Percentiles rank a stretch among this genome's conserved stretches.
phyloP scores from a whole-genome alignment of 2,329 filamentous ascomycete species.

The Cucurbitaria berberidis region DNA sequence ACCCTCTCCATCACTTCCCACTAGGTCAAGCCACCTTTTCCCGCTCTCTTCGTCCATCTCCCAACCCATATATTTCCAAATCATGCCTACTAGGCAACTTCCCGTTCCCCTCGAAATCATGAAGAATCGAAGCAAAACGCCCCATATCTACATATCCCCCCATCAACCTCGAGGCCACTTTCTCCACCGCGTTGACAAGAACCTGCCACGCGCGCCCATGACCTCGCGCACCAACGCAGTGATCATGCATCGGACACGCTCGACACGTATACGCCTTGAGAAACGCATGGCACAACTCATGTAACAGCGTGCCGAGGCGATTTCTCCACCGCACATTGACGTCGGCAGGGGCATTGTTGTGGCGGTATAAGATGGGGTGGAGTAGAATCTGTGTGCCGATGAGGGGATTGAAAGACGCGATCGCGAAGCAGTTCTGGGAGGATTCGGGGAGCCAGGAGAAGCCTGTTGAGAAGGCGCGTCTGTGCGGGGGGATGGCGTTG shows the following conservation, averaged over 20 bases:
- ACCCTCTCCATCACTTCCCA: no score
- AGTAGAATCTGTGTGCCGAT: conserved; percentile 21
- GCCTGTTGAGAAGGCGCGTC: conserved; percentile 6
- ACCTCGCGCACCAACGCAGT: conserved; percentile 7
- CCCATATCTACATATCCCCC: conserved; percentile 19
- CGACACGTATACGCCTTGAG: conserved; percentile 22
- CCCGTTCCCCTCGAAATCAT: no score
- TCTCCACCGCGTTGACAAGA: conserved; percentile 20
- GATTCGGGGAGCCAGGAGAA: conserved; percentile 12
- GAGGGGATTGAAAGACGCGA: conserved; percentile 15
- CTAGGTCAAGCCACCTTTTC: no score
- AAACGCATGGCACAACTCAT: conserved; percentile 26
- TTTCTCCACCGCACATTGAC: conserved; percentile 2
- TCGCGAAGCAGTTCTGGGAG: conserved; percentile 15
- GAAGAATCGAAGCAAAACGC: no score
- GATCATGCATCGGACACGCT: conserved; percentile 13
- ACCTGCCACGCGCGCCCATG: conserved; percentile 30
- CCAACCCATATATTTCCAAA: no score
- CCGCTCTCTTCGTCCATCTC: no score
- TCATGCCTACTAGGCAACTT: no score
- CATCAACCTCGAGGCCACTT: conserved; percentile 19
- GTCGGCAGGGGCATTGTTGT: neutral
- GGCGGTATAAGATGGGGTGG: conserved; percentile 16
- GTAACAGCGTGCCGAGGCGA: conserved; percentile 20
- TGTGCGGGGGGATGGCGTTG: conserved; percentile 10